Evolutionary conservation across 495 filamentous ascomycete species (phyloP).

Genomic region (Letharia columbiana): DNA sequence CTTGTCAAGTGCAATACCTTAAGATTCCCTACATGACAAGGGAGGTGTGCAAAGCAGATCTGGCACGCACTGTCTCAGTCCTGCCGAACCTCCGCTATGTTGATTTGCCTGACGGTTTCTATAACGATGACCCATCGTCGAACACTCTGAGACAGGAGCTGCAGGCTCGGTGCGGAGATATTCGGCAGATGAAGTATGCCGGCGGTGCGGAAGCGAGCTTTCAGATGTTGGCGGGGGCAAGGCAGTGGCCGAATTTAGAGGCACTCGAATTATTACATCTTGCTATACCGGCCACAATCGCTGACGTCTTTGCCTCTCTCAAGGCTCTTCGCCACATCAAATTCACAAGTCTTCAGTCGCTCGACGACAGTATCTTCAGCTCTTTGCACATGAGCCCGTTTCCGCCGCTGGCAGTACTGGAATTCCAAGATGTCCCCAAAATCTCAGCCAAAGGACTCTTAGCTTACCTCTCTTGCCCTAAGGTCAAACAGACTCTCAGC

Average conservation of each 20-base stretch:
- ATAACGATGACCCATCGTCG: conserved; percentile 65
- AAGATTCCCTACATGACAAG: conserved; percentile 96
- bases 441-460: conserved; percentile 63
- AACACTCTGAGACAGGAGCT: conserved; percentile 71
- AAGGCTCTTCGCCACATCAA: conserved; percentile 61
- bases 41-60: conserved; percentile 72
- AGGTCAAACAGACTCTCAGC: conserved; percentile 44
- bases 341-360: conserved; percentile 53
- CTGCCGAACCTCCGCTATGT: conserved; percentile 81
- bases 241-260: conserved; percentile 71
- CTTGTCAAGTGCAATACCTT: conserved; percentile 59
- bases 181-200: conserved; percentile 81
- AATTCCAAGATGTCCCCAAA: conserved; percentile 56
- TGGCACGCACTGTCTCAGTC: conserved; percentile 78
- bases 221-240: conserved; percentile 52
- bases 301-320: conserved; percentile 61
- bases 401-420: conserved; percentile 60
- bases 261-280: conserved; percentile 66
- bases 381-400: conserved; percentile 53
- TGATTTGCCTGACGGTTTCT: conserved; percentile 84
- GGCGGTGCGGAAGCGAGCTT: conserved; percentile 72
- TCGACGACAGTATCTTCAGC: conserved; percentile 69
- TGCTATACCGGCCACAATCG: conserved; percentile 55
- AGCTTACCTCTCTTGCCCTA: conserved; percentile 47
- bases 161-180: conserved; percentile 68